Base-by-base conservation (phyloP, 352 stramenopile genomes). In the Phytopythium helicoides region DNA sequence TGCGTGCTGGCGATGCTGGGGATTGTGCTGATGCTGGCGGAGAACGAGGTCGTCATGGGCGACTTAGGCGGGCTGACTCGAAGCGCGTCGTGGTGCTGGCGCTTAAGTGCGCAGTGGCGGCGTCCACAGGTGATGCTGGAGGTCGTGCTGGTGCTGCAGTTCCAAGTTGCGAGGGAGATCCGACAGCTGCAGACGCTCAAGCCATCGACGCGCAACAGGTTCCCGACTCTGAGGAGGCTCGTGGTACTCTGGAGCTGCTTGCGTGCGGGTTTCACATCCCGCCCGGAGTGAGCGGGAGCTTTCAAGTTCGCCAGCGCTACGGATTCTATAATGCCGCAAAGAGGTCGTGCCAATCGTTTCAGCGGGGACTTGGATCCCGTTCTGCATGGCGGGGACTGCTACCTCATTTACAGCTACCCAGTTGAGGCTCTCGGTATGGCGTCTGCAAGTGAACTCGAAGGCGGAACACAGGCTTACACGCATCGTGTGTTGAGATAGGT, bases 211-310 rank as follows among this genome's bases (percentile, higher is more conserved):
- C 39, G 51, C 28, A 1, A 34, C 25, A 56, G 69, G 59, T 56
- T 66, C 64, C 59, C 63, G 59, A 2, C 56, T 1, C 55, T 54
- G 49, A 49, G 66, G 51, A 51, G 68, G 37, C 10, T 73, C 3
- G 12, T 64, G 28, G 40, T 89, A 9, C 11, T 79, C 23, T 90
- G 3, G 80, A 91, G 62, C 39, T 91, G 19, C 3, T 83, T 15
- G 40, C 86, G 5, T 89, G 80, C 45, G 71, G 75, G 28, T 91
- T 87, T 37, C 77, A 87, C 35, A 68, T 91, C 36, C 80, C 80
- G 16, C 73, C 74, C 1, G 73, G 75, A 0, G 37, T 87, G 9
- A 48, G 25, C 10, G 73, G 75, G 19, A 41, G 41, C 10, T 54
- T 89, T 47, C 54, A 66, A 10, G 72, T 89, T 25, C 35, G 48